Conservation (phyloP, 768 basidiomycete species). For the Phanerochaete carnosa region DNA sequence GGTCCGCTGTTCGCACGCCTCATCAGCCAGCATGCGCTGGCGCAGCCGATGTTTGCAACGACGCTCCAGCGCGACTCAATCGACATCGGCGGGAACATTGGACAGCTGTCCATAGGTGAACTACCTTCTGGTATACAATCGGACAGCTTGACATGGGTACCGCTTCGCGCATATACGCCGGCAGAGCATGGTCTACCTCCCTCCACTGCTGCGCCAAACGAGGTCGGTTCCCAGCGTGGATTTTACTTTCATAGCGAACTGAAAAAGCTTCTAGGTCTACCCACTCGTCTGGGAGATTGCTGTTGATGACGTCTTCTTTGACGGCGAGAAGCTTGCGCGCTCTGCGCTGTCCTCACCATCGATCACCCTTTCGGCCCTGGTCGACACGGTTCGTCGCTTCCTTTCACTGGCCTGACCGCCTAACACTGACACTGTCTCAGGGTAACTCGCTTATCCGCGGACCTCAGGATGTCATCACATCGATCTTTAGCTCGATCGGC, state of each 20-base stretch:
- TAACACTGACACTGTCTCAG: conserved; percentile 28
- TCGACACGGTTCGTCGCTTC: conserved; percentile 60
- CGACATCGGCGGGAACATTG: conserved; percentile 65
- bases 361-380: conserved; percentile 57
- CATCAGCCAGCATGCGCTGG: conserved; percentile 32
- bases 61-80: conserved; percentile 68
- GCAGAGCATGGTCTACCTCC: conserved; percentile 52
- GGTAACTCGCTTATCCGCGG: conserved; percentile 79
- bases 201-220: conserved; percentile 53
- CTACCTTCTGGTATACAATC: conserved; percentile 49
- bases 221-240: conserved; percentile 38
- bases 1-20: conserved; percentile 34
- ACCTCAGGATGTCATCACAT: conserved; percentile 57
- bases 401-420: neutral
- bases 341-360: conserved; percentile 46
- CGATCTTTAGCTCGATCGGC: conserved; percentile 43
- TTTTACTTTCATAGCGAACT: neutral
- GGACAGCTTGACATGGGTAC: conserved; percentile 61
- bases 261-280: conserved; percentile 21
- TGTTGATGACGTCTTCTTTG: conserved; percentile 69
- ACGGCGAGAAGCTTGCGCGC: conserved; percentile 56
- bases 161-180: conserved; percentile 51
- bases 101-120: conserved; percentile 63
- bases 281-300: conserved; percentile 59
- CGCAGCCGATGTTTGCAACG: conserved; percentile 43